Evolutionary conservation across 176 grass and related monocot species (phyloP).

Genomic region (Avena eriantha): DNA sequence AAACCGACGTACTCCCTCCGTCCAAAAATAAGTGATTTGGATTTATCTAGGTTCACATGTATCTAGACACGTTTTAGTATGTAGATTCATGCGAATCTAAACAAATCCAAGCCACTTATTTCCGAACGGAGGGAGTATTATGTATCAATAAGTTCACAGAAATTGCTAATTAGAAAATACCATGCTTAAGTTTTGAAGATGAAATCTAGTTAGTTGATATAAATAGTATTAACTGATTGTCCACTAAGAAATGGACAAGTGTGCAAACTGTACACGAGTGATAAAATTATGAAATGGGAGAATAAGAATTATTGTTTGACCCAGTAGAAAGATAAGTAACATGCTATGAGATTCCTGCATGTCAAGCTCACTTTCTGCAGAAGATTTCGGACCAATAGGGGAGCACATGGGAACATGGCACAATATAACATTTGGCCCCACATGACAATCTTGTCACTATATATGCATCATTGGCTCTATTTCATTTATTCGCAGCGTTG

Average conservation of each 20-base stretch:
- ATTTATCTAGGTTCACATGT: no score
- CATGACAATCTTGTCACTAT: conserved; percentile 35
- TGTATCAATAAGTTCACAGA: not conserved
- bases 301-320: conserved; percentile 16
- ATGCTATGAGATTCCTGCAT: conserved; percentile 34
- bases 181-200: not conserved
- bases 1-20: not conserved
- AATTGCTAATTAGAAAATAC: not conserved
- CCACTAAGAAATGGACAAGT: not conserved
- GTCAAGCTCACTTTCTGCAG: conserved; percentile 38
- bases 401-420: conserved; percentile 40
- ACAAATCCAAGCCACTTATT: no score
- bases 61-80: no score
- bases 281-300: not conserved
- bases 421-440: conserved; percentile 11
- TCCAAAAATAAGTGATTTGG: no score
- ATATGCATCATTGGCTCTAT: conserved; percentile 7
- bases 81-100: no score
- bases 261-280: not conserved
- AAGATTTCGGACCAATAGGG: conserved; percentile 16
- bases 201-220: conserved; percentile 2
- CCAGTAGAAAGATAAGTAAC: conserved; percentile 20
- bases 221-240: not conserved
- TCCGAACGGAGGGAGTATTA: not conserved
- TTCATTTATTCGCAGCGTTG: not conserved